Evolutionary conservation across 148 eudicot genomes (phyloP), one percentile per base, ranked within the genome.

Genomic region (Nepenthes gracilis): DNA sequence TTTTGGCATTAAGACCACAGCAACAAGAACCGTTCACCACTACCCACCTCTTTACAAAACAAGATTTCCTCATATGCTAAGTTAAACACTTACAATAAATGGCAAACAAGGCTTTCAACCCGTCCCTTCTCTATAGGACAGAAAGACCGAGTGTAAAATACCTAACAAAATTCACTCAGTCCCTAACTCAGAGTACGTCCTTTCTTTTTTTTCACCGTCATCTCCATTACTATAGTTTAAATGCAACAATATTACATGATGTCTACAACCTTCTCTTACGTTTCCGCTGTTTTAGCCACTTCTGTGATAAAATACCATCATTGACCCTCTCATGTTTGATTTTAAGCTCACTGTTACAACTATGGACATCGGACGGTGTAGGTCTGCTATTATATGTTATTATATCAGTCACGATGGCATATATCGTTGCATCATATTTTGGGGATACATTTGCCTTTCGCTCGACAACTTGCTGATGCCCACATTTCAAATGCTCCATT

Each of bases 371-470:
- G 1, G 56, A 64, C 58, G 69, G 57, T 62, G 51, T 61, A 33
- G 65, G 47, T 54, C 64, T 35, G 64, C 70, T 67, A 54, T 72
- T 76, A 51, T 79, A 87, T 62, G 71, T 70, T 2, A 74, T 60
- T 9, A 83, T 73, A 72, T 80, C 85, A 36, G 97, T 91, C 1
- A 75, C 87, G 0, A 83, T 72, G 9, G 93, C 92, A 67, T 83
- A 83, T 37, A 67, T 63, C 9, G 75, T 70, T 43, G 68, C 65
- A 68, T 83, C 96, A 15, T 72, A 81, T 69, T 83, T 85, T 1
- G 96, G 92, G 59, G 60, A 61, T 67, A 73, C 47, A 37, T 60
- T 74, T 7, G 75, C 76, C 61, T 71, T 77, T 70, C 77, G 81
- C 76, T 91, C 96, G 2, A 87, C 63, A 35, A 83, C 55, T 62